phyloP scores from a whole-genome alignment of 2,329 filamentous ascomycete genomes.

The Alternaria brassicicola region DNA sequence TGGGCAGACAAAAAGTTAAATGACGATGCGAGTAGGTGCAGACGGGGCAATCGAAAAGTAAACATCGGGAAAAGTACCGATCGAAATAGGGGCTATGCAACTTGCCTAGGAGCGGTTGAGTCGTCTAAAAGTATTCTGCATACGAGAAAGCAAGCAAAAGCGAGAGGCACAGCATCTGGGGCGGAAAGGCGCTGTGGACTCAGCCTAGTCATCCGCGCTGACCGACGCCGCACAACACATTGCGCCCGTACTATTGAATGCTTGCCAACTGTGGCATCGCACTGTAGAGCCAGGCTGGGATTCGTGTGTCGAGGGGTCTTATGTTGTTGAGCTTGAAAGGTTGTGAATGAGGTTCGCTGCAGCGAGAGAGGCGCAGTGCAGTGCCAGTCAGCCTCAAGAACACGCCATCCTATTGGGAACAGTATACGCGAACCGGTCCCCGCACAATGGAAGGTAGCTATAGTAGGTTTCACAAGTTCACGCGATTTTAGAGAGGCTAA shows the following conservation, averaged over 20 bases:
- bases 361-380: conserved; percentile 2
- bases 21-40: not conserved
- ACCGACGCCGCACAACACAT: conserved; percentile 5
- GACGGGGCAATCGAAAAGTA: not conserved
- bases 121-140: conserved; percentile 10
- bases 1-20: conserved; percentile 2
- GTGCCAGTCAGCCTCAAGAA: conserved; percentile 2
- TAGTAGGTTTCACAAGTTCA: conserved; percentile 1
- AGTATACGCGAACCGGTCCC: conserved; percentile 8
- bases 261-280: conserved; percentile 2
- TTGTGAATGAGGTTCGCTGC: not conserved
- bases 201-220: conserved; percentile 11
- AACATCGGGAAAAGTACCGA: not conserved
- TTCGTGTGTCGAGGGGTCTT: not conserved
- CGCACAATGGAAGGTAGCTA: conserved; percentile 3
- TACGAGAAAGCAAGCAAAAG: conserved; percentile 13
- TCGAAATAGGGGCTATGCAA: conserved; percentile 9
- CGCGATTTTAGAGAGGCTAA: conserved; percentile 3
- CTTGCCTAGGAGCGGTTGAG: conserved; percentile 7
- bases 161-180: conserved; percentile 22
- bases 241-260: conserved; percentile 10
- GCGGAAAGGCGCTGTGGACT: conserved; percentile 15
- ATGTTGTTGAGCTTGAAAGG: conserved; percentile 2
- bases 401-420: conserved; percentile 12
- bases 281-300: not conserved